Conservation (phyloP, 805 yeast genomes). For the Teunomyces cretensis region DNA sequence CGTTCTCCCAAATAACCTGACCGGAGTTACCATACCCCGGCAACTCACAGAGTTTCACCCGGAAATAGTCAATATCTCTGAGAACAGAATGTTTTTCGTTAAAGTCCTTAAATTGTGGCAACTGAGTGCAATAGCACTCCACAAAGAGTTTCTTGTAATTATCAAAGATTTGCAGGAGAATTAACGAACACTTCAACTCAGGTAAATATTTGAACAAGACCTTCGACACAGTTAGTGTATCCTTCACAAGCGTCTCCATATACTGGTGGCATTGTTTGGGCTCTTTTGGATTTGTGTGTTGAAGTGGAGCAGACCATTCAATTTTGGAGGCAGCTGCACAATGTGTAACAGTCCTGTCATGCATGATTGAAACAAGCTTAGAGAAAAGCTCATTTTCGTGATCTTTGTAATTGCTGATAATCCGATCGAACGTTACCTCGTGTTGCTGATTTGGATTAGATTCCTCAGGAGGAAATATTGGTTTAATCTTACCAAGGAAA, state of each 20-base stretch:
- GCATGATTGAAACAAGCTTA: constrained; percentile 69
- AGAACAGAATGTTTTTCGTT: constrained; percentile 54
- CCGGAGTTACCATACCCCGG: constrained; percentile 64
- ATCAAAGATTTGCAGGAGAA: constrained; percentile 52
- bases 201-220: constrained; percentile 61
- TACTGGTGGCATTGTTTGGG: constrained; percentile 56
- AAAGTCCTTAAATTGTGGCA: constrained; percentile 47
- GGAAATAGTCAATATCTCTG: constrained; percentile 61
- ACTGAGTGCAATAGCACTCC: constrained; percentile 49
- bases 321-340: constrained; percentile 45
- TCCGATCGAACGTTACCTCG: constrained; percentile 26
- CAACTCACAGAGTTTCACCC: constrained; percentile 57
- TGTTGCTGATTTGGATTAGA: constrained; percentile 15
- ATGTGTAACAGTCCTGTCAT: constrained; percentile 56
- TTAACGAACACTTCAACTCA: constrained; percentile 42
- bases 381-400: constrained; percentile 64
- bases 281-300: constrained; percentile 13
- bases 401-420: constrained; percentile 46
- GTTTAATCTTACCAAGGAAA: constrained; percentile 34
- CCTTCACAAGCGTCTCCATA: constrained; percentile 66
- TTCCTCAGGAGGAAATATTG: constrained; percentile 10
- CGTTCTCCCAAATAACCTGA: constrained; percentile 60
- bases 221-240: constrained; percentile 61
- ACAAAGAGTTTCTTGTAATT: constrained; percentile 57
- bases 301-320: constrained; percentile 50